Conservation (phyloP, 2,329 filamentous ascomycete genomes). For the Rutstroemia sp. region DNA sequence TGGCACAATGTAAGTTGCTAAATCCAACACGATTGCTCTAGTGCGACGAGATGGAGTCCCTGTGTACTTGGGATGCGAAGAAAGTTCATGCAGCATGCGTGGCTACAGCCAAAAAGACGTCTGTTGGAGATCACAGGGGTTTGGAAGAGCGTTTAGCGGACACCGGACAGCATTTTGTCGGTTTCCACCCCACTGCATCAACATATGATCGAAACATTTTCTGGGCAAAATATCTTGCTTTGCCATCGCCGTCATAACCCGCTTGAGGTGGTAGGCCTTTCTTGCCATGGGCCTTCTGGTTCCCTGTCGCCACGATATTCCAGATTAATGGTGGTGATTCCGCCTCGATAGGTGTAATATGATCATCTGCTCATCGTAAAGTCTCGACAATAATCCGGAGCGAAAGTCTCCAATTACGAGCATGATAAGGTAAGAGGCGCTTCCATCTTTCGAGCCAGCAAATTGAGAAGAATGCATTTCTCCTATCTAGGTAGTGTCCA, state of each 20-base stretch:
- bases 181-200: constrained; percentile 1
- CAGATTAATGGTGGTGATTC: background rate
- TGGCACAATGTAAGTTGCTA: background rate
- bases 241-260: constrained; percentile 8
- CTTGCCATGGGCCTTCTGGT: background rate
- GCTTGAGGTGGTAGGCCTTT: background rate
- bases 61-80: background rate
- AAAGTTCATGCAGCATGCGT: constrained; percentile 10
- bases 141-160: background rate
- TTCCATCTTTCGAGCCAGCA: background rate
- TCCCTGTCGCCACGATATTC: constrained; percentile 3
- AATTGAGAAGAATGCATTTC: background rate
- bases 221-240: background rate
- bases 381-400: constrained; percentile 1
- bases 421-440: background rate
- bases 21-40: background rate
- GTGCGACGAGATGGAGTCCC: background rate
- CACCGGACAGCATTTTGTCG: background rate
- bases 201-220: background rate
- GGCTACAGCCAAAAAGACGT: constrained; percentile 11
- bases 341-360: constrained; percentile 2
- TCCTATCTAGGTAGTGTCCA: background rate
- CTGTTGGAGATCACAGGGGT: constrained; percentile 8
- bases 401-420: background rate
- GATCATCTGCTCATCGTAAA: constrained; percentile 16